These are phyloP conservation scores for Ulota crispa DNA, from an alignment of 225 moss, liverwort and hornwort genomes.

Conservation along the genomic window DNA sequence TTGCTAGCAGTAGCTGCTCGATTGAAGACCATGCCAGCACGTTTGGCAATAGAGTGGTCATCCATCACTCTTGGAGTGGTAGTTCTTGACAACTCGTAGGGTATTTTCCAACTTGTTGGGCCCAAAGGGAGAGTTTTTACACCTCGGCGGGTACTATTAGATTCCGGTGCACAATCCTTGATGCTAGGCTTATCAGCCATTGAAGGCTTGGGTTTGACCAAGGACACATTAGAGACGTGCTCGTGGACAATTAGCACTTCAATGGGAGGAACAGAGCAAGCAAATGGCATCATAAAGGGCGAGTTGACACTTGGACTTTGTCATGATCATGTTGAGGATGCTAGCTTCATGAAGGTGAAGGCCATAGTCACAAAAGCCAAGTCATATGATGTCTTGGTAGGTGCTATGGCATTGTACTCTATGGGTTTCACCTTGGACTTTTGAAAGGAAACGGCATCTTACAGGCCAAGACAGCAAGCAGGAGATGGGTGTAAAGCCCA, in stretches of 20 bases:
- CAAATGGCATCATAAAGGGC: background rate
- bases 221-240: background rate
- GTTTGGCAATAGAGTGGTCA: background rate
- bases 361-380: background rate
- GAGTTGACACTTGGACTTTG: background rate
- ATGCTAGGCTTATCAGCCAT: background rate
- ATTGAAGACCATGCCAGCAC: background rate
- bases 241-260: background rate
- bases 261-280: background rate
- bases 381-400: background rate
- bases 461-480: background rate
- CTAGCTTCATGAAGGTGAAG: background rate
- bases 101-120: background rate
- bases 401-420: background rate
- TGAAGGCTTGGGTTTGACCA: background rate
- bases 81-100: background rate
- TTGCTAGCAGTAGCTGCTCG: background rate
- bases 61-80: background rate
- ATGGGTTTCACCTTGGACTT: background rate
- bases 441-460: background rate
- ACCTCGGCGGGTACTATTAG: background rate
- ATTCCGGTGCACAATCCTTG: background rate
- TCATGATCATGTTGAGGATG: background rate
- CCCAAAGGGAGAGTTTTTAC: background rate
- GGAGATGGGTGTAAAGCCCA: background rate